Evolutionary conservation across 768 basidiomycete species (phyloP), one percentile per base, ranked within the genome.

Genomic region (Phlegmacium glaucopus): DNA sequence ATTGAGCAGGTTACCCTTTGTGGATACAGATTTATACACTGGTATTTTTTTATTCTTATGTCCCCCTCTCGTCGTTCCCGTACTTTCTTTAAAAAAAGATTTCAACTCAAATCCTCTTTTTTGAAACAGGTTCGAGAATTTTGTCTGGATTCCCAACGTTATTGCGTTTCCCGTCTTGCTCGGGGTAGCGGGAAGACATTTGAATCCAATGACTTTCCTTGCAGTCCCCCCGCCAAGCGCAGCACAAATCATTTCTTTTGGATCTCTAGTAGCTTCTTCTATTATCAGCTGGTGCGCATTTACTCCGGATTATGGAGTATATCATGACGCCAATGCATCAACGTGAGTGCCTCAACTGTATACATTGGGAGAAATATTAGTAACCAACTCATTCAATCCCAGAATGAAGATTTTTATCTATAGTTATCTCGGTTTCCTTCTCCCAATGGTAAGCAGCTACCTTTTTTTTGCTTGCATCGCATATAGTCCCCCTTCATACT

Each of bases 131-230:
- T 74, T 69, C 42, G 87, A 87, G 53, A 79, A 76, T 16, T 59
- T 82, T 8, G 69, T 80, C 4, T 89, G n/a, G 88, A 67, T 87
- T 7, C 87, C 88, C 0, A 77, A 81, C 35, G 63, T 79, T 7
- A 61, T 90, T 35, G 73, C 78, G 10, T 83, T 85, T 61, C 60
- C 85, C 25, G 73, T 86, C 22, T 77, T 82, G 22, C 70, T 85
- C 22, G 85, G 83, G 1, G 67, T 85, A 4, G 78, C 84, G 0
- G 84, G 82, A 0, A 80, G 82, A 55, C 72, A 87, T 48, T 67
- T 90, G 9, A 58, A 67, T 29, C 59, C 63, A 1, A 58, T 66
- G 22, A 69, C 58, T 16, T 58, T 60, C 40, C 57, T 63, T 4
- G 15, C 53, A 3, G 53, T 59, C 27, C 67, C 69, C 9, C 25